A percentile compares a stretch with the other conserved stretches of the same genome.
These are phyloP conservation scores for Gastrodia elata DNA, from an alignment of 106 monocot species.

Conservation along the genomic window DNA sequence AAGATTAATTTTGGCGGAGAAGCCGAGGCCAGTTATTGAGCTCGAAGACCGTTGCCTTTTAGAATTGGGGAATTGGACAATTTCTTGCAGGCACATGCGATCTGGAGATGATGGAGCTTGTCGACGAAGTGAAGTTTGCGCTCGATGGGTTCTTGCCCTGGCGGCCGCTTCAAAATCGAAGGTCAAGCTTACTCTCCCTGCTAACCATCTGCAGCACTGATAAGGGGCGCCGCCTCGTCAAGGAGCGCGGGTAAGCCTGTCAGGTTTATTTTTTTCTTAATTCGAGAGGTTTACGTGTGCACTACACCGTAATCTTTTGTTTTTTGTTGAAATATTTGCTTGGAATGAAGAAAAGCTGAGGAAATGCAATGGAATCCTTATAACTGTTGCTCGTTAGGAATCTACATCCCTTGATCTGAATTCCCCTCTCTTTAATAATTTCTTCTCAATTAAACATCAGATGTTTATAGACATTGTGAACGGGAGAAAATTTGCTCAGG, in stretches of 20 bases:
- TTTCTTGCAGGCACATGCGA: conserved; percentile 90
- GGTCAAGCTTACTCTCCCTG: conserved; percentile 64
- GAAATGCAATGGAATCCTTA: no score
- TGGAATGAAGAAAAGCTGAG: no score
- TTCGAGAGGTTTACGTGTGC: background rate
- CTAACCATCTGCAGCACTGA: conserved; percentile 44
- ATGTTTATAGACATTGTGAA: background rate
- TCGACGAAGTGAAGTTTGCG: conserved; percentile 88
- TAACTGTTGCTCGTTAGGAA: no score
- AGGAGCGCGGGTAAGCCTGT: conserved; percentile 64
- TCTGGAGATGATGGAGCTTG: conserved; percentile 97
- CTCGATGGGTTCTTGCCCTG: conserved; percentile 66
- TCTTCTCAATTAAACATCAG: background rate
- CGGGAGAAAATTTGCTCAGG: background rate
- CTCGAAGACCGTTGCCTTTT: background rate
- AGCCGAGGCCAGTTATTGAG: background rate
- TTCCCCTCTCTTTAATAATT: background rate
- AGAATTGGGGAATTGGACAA: conserved; percentile 32
- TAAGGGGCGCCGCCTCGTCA: conserved; percentile 59
- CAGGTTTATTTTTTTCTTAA: background rate
- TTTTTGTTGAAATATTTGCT: no score
- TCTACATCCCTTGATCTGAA: background rate
- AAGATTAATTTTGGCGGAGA: conserved; percentile 8
- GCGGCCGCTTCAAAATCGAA: conserved; percentile 48
- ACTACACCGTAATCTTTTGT: no score